phyloP scores from a whole-genome alignment of 768 basidiomycete species.

The Chlorophyllum brunneum region DNA sequence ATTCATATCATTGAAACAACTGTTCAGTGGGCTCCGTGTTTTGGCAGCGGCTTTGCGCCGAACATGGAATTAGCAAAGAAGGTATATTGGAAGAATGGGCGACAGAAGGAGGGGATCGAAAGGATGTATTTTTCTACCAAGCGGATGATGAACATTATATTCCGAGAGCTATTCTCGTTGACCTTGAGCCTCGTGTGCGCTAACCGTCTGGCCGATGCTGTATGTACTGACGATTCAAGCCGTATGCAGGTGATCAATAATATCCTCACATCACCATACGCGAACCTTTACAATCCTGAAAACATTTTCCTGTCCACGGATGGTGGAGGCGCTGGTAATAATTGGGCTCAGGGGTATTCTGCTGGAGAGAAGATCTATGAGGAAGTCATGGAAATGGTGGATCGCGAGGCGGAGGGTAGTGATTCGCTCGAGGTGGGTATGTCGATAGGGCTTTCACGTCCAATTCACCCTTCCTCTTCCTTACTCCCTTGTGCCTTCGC shows the following conservation, averaged over 20 bases:
- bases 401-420: conserved; percentile 95
- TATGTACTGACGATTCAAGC: conserved; percentile 14
- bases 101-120: conserved; percentile 90
- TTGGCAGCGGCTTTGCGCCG: conserved; percentile 97
- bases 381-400: conserved; percentile 98
- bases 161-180: conserved; percentile 92
- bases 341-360: conserved; percentile 95
- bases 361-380: conserved; percentile 91
- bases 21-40: conserved; percentile 88
- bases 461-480: neutral
- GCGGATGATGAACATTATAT: conserved; percentile 99
- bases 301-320: conserved; percentile 96
- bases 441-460: neutral
- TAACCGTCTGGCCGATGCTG: neutral
- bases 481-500: neutral
- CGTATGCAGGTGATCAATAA: conserved; percentile 85
- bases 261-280: conserved; percentile 85
- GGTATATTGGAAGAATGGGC: conserved; percentile 98
- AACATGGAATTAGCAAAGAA: conserved; percentile 95
- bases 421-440: conserved; percentile 85
- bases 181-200: conserved; percentile 91
- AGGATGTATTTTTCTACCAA: conserved; percentile 99
- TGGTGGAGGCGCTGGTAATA: conserved; percentile 98
- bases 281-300: conserved; percentile 93
- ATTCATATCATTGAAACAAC: neutral